Evolutionary conservation across 345 rosid genomes (phyloP).

Genomic region (Eucalyptus melliodora): DNA sequence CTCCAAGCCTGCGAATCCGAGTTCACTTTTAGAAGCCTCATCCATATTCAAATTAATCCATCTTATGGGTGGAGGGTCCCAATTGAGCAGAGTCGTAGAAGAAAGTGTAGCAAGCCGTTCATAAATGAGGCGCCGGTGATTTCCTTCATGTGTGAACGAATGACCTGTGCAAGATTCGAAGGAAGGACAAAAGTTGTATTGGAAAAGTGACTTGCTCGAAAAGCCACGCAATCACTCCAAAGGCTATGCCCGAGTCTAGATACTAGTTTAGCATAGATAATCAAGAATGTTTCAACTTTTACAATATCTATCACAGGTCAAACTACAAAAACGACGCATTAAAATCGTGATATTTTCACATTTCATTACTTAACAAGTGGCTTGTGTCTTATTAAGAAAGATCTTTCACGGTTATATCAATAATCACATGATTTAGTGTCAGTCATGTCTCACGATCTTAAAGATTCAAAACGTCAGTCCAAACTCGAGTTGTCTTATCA

Average conservation of each 20-base stretch:
- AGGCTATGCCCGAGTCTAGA: not conserved
- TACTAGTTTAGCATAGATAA: not conserved
- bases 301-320: not conserved
- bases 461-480: rapidly evolving
- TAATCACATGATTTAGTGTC: too few species aligned
- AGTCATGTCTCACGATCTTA: not conserved
- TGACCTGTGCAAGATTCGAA: not conserved
- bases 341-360: not conserved
- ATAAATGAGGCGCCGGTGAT: not conserved
- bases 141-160: not conserved
- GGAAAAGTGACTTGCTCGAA: not conserved
- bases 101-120: not conserved
- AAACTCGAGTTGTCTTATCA: not conserved
- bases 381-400: too few species aligned
- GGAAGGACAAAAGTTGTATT: not conserved
- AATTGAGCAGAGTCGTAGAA: not conserved
- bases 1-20: not conserved
- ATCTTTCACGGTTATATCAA: too few species aligned
- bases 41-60: not conserved
- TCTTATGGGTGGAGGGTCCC: not conserved
- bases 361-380: not conserved
- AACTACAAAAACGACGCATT: not conserved
- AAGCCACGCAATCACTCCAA: not conserved
- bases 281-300: not conserved
- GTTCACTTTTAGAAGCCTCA: not conserved